Conservation (phyloP, 2,329 filamentous ascomycete genomes). For the Sporothrix pallida region DNA sequence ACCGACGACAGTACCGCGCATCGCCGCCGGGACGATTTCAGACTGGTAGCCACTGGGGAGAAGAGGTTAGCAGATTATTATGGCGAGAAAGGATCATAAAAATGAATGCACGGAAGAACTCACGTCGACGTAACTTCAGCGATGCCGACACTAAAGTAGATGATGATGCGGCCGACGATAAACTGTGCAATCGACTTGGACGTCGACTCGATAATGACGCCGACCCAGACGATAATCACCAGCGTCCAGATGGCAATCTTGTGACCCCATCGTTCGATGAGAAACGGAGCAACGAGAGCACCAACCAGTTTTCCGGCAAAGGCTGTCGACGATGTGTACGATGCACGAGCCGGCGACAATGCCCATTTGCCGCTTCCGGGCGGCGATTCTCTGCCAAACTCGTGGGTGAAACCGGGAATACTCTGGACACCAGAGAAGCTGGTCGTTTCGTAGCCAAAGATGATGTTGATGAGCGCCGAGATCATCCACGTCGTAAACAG, state of each 20-base stretch:
- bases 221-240: conserved; percentile 28
- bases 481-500: conserved; percentile 32
- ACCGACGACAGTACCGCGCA: conserved; percentile 30
- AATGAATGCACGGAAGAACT: too few species aligned
- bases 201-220: conserved; percentile 30
- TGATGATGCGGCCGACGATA: conserved; percentile 31
- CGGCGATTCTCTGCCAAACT: conserved; percentile 18
- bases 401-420: conserved; percentile 26
- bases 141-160: conserved; percentile 31
- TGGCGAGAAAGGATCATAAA: too few species aligned
- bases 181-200: conserved; percentile 27
- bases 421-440: conserved; percentile 32
- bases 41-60: conserved; percentile 26
- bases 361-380: conserved; percentile 16
- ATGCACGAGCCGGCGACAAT: conserved; percentile 24
- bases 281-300: conserved; percentile 12
- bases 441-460: conserved; percentile 32
- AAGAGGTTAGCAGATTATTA: neutral
- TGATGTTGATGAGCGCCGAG: conserved; percentile 31
- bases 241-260: conserved; percentile 30
- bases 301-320: conserved; percentile 29
- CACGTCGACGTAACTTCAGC: conserved; percentile 27
- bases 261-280: conserved; percentile 29
- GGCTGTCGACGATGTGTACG: conserved; percentile 30
- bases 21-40: conserved; percentile 29